A percentile compares a stretch with the other conserved stretches of the same genome.
phyloP scores from a whole-genome alignment of 2,329 filamentous ascomycete genomes.

The Aspergillus transmontanensis region DNA sequence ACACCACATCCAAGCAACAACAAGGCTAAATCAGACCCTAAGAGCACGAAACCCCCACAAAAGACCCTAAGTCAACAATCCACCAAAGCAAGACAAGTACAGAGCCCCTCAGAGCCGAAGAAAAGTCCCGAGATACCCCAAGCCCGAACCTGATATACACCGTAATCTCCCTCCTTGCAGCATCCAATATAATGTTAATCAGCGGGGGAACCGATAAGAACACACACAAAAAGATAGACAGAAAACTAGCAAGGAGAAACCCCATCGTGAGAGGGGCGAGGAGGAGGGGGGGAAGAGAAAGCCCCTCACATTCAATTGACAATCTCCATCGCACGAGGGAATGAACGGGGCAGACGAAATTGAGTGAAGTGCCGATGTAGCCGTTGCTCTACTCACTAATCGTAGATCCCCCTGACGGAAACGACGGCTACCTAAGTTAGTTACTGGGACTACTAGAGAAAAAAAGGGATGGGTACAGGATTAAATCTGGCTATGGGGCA shows the following conservation, averaged over 20 bases:
- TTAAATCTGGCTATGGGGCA: background rate
- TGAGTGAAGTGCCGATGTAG: background rate
- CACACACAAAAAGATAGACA: background rate
- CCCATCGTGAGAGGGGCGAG: background rate
- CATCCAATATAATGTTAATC: background rate
- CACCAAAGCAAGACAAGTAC: background rate
- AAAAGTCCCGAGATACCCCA: background rate
- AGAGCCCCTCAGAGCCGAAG: background rate
- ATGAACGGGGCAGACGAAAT: background rate
- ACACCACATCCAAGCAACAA: background rate
- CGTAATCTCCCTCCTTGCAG: background rate
- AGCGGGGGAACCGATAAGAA: background rate
- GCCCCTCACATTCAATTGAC: background rate
- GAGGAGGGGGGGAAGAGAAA: background rate
- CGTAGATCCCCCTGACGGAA: conserved; percentile 6
- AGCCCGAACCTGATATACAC: background rate
- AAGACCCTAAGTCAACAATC: background rate
- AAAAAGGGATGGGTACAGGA: background rate
- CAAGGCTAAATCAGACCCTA: background rate
- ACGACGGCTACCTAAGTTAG: conserved; percentile 1
- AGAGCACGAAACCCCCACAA: background rate
- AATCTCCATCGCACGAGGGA: background rate
- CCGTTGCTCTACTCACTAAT: background rate
- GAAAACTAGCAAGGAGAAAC: background rate
- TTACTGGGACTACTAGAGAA: background rate